A percentile compares a stretch with the other conserved stretches of the same genome.
Conservation (phyloP, 495 filamentous ascomycete genomes). For the Penicillium goetzii region DNA sequence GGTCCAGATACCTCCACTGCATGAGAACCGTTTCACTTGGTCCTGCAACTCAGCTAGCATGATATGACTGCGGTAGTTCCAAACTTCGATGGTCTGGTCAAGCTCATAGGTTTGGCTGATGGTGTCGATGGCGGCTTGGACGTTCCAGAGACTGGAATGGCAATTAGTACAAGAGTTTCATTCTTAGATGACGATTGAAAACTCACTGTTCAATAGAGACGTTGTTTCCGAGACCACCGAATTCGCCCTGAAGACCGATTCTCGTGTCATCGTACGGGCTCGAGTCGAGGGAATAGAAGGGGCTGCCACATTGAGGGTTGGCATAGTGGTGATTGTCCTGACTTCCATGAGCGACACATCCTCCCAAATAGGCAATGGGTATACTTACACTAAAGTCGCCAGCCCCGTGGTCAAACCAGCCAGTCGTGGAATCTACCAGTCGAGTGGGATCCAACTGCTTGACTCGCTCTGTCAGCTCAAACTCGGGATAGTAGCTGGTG, state of each 20-base stretch:
- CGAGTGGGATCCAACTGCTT: constrained; percentile 61
- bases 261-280: constrained; percentile 61
- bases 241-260: constrained; percentile 71
- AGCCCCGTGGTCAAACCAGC: constrained; percentile 65
- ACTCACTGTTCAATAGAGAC: constrained; percentile 57
- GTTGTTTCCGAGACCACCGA: constrained; percentile 66
- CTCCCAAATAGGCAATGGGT: neutral
- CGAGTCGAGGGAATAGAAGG: constrained; percentile 59
- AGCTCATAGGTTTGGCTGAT: constrained; percentile 72
- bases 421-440: constrained; percentile 61
- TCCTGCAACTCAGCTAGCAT: constrained; percentile 58
- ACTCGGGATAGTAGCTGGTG: constrained; percentile 53
- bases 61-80: constrained; percentile 64
- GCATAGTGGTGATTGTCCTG: constrained; percentile 74
- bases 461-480: constrained; percentile 56
- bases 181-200: neutral
- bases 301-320: constrained; percentile 69
- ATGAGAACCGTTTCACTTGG: constrained; percentile 59
- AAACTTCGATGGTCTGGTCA: constrained; percentile 56
- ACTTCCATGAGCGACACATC: neutral
- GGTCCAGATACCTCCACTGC: constrained; percentile 64
- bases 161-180: neutral
- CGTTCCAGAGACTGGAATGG: constrained; percentile 56
- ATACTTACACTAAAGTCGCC: constrained; percentile 56
- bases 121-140: constrained; percentile 52